Base-by-base conservation (phyloP, 2,329 filamentous ascomycete genomes). In the Mycocentrospora acerina region DNA sequence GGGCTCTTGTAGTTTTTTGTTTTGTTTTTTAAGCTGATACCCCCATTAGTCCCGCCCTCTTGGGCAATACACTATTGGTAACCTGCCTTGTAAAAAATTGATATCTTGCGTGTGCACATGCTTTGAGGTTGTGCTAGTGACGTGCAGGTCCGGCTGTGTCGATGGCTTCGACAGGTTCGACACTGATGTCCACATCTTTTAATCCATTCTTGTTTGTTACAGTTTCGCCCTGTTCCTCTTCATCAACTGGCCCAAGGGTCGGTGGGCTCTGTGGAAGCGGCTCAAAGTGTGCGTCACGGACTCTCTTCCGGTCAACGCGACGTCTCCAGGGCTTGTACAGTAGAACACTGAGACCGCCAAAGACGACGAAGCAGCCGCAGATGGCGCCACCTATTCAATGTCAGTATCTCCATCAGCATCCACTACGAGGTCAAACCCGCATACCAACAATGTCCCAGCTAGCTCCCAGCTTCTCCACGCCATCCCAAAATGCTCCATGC, bases 401-500 rank as follows among this genome's bases (percentile, higher is more conserved):
- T 57, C 14, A 55, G 38, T 29, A 9, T 13, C 7, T 14, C 3
- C 33, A 17, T 11, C 19, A 22, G 9, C 5, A 22, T 22, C n/a
- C n/a, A n/a, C n/a, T n/a, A n/a, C n/a, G 4, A 4, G 43, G 45
- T 18, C 17, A 37, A 1, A 86, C 82, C 14, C 14, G 44, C 59
- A 11, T 49, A 62, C 62, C 62, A 32, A 66, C 62, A 26, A 66
- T 63, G 40, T 66, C 62, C 62, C 62, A 66, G 13, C 45, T 57
- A 24, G 64, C 60, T 1, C 62, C 61, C 26, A 66, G 33, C 1
- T 75, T 79, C 33, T 81, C 79, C 0, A 97, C 86, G 1, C 90
- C 90, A 35, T 95, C 83, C 93, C 93, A 97, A 67, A 97, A 96
- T n/a, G 66, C 67, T 0, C 89, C 90, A 12, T 77, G 70, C 0